Evolutionary conservation across 495 filamentous ascomycete genomes (phyloP).

Genomic region (Podospora appendiculata): DNA sequence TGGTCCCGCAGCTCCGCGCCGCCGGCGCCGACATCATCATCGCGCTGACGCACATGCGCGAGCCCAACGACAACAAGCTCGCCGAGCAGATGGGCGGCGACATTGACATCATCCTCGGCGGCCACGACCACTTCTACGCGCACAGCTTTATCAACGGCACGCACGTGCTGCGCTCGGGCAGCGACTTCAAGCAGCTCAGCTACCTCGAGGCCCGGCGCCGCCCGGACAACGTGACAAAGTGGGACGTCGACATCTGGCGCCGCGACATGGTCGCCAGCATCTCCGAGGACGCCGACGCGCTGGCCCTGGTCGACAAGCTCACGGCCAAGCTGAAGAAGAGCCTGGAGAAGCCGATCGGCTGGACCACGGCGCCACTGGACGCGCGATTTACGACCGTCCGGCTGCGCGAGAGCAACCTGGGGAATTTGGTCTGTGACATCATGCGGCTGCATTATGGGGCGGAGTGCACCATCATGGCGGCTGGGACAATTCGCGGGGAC

Average conservation of each 20-base stretch:
- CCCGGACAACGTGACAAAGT: slow-evolving; percentile 30
- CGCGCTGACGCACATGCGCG: slow-evolving; percentile 74
- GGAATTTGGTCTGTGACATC: slow-evolving; percentile 84
- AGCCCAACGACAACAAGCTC: slow-evolving; percentile 79
- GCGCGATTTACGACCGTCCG: slow-evolving; percentile 79
- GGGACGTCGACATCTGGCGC: slow-evolving; percentile 72
- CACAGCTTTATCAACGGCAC: slow-evolving; percentile 68
- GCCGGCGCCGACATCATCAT: slow-evolving; percentile 77
- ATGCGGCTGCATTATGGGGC: slow-evolving; percentile 75
- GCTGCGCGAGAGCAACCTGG: slow-evolving; percentile 68
- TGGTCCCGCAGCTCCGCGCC: slow-evolving; percentile 60
- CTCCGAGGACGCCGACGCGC: slow-evolving; percentile 48
- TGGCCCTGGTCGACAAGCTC: slow-evolving; percentile 54
- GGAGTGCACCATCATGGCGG: slow-evolving; percentile 78
- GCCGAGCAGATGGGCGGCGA: slow-evolving; percentile 59
- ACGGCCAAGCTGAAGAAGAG: slow-evolving; percentile 64
- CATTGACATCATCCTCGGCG: slow-evolving; percentile 79
- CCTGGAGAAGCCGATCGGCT: slow-evolving; percentile 76
- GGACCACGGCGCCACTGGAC: slow-evolving; percentile 71
- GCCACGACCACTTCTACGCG: slow-evolving; percentile 83
- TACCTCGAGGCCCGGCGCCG: slow-evolving; percentile 69
- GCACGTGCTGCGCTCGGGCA: slow-evolving; percentile 75
- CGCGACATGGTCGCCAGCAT: slow-evolving; percentile 63
- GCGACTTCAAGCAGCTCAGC: slow-evolving; percentile 84
- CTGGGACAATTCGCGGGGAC: slow-evolving; percentile 84